These are phyloP conservation scores for Entomophthora muscae DNA, from an alignment of 371 early-diverging fungal species.

Conservation along the genomic window DNA sequence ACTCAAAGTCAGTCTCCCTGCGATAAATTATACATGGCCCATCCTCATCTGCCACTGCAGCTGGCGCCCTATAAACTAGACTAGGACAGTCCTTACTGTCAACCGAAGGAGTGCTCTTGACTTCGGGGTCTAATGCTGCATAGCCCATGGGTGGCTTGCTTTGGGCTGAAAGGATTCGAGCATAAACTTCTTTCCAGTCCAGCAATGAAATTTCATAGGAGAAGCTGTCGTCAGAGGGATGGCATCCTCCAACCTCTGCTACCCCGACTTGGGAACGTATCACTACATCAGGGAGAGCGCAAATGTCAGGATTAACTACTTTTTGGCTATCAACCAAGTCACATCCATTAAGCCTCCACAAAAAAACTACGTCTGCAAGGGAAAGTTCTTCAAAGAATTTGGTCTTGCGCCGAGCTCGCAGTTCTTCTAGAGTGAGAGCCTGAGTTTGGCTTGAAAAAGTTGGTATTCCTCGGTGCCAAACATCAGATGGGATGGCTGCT, in stretches of 20 bases:
- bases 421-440: constrained; percentile 15
- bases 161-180: constrained; percentile 19
- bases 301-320: background rate
- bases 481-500: background rate
- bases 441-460: constrained; percentile 34
- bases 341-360: constrained; percentile 27
- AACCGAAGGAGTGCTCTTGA: background rate
- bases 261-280: background rate
- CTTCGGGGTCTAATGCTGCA: background rate
- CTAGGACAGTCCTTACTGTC: background rate
- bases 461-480: constrained; percentile 32
- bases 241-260: background rate
- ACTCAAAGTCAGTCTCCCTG: constrained; percentile 48
- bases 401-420: constrained; percentile 23
- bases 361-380: constrained; percentile 28
- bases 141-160: constrained; percentile 13
- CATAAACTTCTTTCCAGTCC: constrained; percentile 15
- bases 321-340: background rate
- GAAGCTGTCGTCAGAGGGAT: constrained; percentile 12
- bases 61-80: background rate
- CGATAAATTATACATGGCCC: constrained; percentile 17
- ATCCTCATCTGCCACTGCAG: constrained; percentile 1
- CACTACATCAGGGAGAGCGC: background rate
- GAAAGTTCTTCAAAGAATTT: constrained; percentile 22
- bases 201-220: constrained; percentile 16